Percentiles rank a stretch among this genome's conserved stretches.
Evolutionary conservation across 495 filamentous ascomycete genomes (phyloP).

Genomic region (Penicillium pancosmium): DNA sequence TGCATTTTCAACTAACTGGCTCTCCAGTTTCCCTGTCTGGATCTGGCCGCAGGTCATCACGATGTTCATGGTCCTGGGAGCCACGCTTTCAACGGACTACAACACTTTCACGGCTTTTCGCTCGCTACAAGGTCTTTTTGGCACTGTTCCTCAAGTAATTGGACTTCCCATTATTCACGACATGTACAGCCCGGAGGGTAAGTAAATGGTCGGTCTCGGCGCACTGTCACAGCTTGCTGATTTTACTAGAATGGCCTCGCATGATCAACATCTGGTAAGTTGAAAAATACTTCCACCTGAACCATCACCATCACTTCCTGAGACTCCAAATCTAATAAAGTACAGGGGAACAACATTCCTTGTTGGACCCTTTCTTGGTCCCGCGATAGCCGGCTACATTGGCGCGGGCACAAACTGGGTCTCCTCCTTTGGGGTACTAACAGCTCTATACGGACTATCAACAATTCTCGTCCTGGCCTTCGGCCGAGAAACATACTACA

Average conservation of each 20-base stretch:
- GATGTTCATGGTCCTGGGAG: constrained; percentile 49
- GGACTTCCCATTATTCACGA: constrained; percentile 50
- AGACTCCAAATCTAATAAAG: constrained; percentile 1
- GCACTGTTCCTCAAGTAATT: constrained; percentile 48
- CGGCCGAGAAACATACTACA: constrained; percentile 53
- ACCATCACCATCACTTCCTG: not conserved
- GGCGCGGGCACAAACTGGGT: constrained; percentile 41
- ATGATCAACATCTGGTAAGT: constrained; percentile 52
- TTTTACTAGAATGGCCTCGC: constrained; percentile 41
- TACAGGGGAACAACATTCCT: constrained; percentile 46
- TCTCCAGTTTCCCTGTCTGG: constrained; percentile 46
- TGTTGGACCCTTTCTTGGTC: constrained; percentile 48
- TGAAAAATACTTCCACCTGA: not conserved
- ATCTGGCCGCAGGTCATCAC: constrained; percentile 55
- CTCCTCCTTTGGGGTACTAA: constrained; percentile 48
- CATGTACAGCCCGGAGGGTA: constrained; percentile 47
- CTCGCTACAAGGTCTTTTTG: constrained; percentile 56
- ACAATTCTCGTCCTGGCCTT: constrained; percentile 45
- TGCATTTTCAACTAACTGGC: too few relatives aligned
- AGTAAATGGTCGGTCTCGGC: not conserved
- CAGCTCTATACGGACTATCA: constrained; percentile 48
- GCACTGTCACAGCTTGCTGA: not conserved
- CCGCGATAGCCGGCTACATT: constrained; percentile 48
- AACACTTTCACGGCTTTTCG: constrained; percentile 52
- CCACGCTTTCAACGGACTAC: constrained; percentile 47